Percentiles rank a stretch among this genome's conserved stretches.
Conservation (phyloP, 1,284 basidiomycete genomes). For the Apiotrichum brassicae region DNA sequence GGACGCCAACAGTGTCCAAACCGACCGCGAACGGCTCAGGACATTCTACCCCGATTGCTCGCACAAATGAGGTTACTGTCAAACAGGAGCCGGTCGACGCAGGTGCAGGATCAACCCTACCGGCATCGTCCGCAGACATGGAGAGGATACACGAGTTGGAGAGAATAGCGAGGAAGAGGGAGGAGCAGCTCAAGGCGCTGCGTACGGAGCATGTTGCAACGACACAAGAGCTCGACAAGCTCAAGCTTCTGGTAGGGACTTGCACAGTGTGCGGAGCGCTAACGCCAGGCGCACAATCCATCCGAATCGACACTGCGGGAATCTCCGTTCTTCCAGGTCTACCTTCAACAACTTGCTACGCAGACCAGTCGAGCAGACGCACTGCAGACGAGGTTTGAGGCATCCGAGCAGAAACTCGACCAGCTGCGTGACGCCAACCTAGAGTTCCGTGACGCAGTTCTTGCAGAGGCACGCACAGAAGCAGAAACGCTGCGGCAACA, state of each 20-base stretch:
- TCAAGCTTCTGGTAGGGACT: slow-evolving; percentile 24
- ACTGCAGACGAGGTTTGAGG: slow-evolving; percentile 27
- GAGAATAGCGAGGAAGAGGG: slow-evolving; percentile 24
- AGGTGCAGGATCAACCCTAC: neutral
- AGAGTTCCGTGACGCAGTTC: slow-evolving; percentile 36
- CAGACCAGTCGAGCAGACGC: slow-evolving; percentile 30
- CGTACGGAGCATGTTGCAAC: slow-evolving; percentile 25
- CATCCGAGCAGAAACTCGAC: slow-evolving; percentile 33
- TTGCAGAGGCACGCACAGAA: slow-evolving; percentile 33
- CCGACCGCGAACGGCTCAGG: slow-evolving; percentile 53
- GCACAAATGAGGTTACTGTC: neutral
- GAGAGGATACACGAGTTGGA: slow-evolving; percentile 33
- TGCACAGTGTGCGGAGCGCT: neutral
- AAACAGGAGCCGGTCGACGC: neutral
- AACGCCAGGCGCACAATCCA: slow-evolving; percentile 28
- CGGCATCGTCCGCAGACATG: slow-evolving; percentile 7
- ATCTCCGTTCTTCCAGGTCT: slow-evolving; percentile 42
- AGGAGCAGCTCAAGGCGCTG: slow-evolving; percentile 29
- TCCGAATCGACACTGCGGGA: slow-evolving; percentile 32
- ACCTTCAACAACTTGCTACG: slow-evolving; percentile 34
- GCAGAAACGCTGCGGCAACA: slow-evolving; percentile 35
- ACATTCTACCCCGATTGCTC: slow-evolving; percentile 52
- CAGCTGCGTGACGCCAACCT: slow-evolving; percentile 30
- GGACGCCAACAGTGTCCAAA: slow-evolving; percentile 24
- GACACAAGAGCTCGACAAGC: slow-evolving; percentile 34